Conservation (phyloP, 345 rosid species). For the Syzygium jambos region DNA sequence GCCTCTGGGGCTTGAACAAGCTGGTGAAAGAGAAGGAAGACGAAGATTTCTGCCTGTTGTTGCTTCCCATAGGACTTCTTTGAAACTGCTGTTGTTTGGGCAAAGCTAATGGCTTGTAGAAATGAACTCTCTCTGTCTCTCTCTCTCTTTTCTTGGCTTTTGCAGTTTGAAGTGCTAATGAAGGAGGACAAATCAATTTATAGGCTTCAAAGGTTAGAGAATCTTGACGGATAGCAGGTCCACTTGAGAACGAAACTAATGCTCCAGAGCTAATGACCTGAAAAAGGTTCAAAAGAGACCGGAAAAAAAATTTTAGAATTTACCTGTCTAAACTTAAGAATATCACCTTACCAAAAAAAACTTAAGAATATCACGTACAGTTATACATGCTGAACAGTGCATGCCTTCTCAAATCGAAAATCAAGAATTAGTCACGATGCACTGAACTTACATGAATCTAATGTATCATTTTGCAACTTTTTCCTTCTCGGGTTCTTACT, state of each 20-base stretch:
- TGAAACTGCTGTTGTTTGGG: too few relatives aligned
- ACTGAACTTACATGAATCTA: neutral
- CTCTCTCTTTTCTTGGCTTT: neutral
- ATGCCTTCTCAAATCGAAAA: neutral
- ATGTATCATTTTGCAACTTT: neutral
- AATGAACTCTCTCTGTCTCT: neutral
- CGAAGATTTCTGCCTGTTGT: constrained; percentile 14
- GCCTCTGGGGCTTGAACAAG: constrained; percentile 21
- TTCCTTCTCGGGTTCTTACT: neutral
- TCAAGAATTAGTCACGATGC: neutral
- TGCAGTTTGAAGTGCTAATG: neutral
- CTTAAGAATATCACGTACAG: neutral
- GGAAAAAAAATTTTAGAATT: neutral
- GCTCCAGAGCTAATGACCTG: neutral
- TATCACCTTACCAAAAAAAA: neutral
- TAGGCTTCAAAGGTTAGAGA: neutral
- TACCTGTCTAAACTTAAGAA: neutral
- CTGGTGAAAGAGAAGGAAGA: constrained; percentile 14
- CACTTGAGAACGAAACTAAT: neutral
- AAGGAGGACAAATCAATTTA: neutral
- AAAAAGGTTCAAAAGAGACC: neutral
- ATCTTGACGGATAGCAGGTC: neutral
- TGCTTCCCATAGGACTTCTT: constrained; percentile 20
- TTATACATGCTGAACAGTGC: too few relatives aligned
- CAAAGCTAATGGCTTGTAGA: neutral